Evolutionary conservation across 352 stramenopile genomes (phyloP).

Genomic region (Globisporangium spinosum): DNA sequence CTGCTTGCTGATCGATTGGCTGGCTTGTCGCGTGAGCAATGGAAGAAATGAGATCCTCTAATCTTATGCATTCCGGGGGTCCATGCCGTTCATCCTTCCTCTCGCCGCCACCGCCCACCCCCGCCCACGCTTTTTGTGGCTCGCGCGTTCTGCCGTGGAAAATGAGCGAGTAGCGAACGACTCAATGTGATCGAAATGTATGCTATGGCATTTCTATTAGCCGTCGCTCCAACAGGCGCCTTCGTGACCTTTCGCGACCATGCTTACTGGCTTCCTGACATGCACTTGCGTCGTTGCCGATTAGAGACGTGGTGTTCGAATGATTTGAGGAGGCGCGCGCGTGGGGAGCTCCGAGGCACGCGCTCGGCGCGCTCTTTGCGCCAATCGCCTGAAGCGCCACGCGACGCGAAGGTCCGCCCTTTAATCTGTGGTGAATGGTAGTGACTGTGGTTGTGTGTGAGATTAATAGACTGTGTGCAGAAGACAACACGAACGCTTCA

Average conservation of each 20-base stretch:
- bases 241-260: not conserved
- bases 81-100: not conserved
- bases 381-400: not conserved
- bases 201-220: not conserved
- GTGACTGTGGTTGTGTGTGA: not conserved
- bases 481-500: not conserved
- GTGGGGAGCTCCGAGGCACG: not conserved
- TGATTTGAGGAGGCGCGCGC: not conserved
- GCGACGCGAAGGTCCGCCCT: not conserved
- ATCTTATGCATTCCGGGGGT: conserved; percentile 3
- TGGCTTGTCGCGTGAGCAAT: not conserved
- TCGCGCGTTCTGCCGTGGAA: not conserved
- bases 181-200: not conserved
- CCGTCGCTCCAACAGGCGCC: not conserved
- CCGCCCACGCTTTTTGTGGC: not conserved
- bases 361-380: not conserved
- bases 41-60: conserved; percentile 1
- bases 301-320: conserved; percentile 1
- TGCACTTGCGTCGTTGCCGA: not conserved
- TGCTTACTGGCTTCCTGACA: not conserved
- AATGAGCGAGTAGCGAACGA: not conserved
- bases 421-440: not conserved
- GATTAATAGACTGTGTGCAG: too few relatives aligned
- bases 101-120: not conserved
- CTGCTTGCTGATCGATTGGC: not conserved